Base-by-base conservation (phyloP, 179 eudicot species). In the Camellia oleifera region DNA sequence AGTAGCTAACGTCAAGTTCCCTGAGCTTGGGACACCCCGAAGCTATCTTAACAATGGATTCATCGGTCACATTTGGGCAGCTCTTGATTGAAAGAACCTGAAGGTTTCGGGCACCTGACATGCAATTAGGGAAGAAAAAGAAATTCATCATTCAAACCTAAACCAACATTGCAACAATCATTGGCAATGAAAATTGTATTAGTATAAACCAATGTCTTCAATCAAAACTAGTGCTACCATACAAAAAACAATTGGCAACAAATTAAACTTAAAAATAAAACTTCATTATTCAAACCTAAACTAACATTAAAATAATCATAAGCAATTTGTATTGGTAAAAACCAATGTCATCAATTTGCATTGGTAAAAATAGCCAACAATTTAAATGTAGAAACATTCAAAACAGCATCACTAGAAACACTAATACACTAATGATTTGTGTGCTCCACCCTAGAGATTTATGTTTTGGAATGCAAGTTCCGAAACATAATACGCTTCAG, bases 1-100 rank as follows among this genome's bases (percentile, higher is more conserved):
- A 96, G 85, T 87, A 92, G 88, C 99, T 96, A 75, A 94, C 70
- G 79, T 96, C 98, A 14, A 96, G 84, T 75, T 94, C 96, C 80
- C 54, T 85, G 54, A 96, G 88, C 81, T 88, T 85, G 53, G 93
- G 91, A 77, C 99, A 96, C 8, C 77, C 80, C 7, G 82, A 65
- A 26, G 99, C 89, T 74, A 96, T 85, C 64, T 84, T 85, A 13
- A 78, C 56, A 81, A 96, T 82, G 20, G 85, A 85, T 48, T 69
- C 83, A 72, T 94, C 92, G 1, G 93, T 91, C 4, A 92, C 92
- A 58, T 85, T 88, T 63, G 89, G 96, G 75, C 89, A 87, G 83
- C 98, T 96, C 90, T 86, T 92, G 80, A 96, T 87, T 0, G 91
- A 91, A 46, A 96, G 93, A 68, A 89, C 87, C 89, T 91, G 81